Percentiles rank a stretch among this genome's conserved stretches.
Conservation (phyloP, 768 basidiomycete genomes). For the Boletus rubropictus region DNA sequence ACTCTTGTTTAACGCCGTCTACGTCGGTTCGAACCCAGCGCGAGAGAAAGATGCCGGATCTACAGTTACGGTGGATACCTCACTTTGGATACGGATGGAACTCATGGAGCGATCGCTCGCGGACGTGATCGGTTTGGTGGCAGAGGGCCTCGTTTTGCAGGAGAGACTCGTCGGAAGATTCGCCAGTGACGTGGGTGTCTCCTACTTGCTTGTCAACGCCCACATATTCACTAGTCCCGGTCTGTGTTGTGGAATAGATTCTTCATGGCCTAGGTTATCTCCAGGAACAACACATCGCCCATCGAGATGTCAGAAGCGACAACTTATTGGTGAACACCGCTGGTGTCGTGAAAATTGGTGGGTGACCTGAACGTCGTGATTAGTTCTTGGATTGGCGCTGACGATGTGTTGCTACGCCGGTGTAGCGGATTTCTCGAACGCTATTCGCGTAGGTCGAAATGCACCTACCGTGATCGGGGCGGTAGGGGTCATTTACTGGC, state of each 20-base stretch:
- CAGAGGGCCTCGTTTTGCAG: conserved; percentile 55
- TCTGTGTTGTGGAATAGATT: conserved; percentile 38
- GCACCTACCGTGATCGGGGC: conserved; percentile 48
- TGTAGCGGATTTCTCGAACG: conserved; percentile 76
- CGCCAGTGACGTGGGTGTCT: conserved; percentile 61
- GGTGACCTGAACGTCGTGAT: conserved; percentile 19
- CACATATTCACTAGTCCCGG: not conserved
- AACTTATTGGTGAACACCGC: conserved; percentile 66
- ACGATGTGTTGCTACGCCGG: not conserved
- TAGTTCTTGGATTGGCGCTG: not conserved
- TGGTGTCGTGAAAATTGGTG: conserved; percentile 73
- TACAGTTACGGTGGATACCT: conserved; percentile 38
- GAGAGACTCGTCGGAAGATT: conserved; percentile 72
- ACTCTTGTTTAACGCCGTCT: conserved; percentile 62
- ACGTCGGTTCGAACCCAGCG: conserved; percentile 45
- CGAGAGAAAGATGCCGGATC: conserved; percentile 28
- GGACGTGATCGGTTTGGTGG: conserved; percentile 64
- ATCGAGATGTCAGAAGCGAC: conserved; percentile 81
- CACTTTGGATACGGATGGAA: conserved; percentile 85
- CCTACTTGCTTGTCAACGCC: not conserved
- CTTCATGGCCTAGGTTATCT: conserved; percentile 63
- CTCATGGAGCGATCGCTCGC: conserved; percentile 86
- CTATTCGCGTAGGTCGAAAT: conserved; percentile 52
- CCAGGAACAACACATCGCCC: conserved; percentile 61
- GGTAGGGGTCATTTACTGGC: conserved; percentile 78